Conservation (phyloP, 139 green algal species). For the Mychonastes homosphaera region DNA sequence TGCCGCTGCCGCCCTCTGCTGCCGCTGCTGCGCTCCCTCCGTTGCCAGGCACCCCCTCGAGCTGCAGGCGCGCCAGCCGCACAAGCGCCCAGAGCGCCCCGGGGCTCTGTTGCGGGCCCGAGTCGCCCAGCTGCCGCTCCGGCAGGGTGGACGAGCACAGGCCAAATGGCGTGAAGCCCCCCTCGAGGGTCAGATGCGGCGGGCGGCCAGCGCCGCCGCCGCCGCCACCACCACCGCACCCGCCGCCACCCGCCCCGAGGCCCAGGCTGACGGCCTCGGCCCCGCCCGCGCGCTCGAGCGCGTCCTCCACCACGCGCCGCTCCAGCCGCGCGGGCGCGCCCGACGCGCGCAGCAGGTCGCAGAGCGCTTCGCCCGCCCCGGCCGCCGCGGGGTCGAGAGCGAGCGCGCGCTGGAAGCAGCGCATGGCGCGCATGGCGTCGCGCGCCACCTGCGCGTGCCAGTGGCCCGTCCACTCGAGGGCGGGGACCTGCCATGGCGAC, state of each 20-base stretch:
- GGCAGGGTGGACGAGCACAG: no score
- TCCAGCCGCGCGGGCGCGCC: constrained; percentile 18
- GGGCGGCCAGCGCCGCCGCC: background rate
- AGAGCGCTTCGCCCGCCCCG: constrained; percentile 36
- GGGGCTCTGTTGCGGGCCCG: constrained; percentile 15
- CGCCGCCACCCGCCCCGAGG: constrained; percentile 6
- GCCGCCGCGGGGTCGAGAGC: constrained; percentile 47
- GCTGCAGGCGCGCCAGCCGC: constrained; percentile 16
- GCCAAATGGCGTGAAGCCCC: no score
- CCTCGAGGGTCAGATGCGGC: no score
- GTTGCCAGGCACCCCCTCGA: no score
- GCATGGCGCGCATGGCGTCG: constrained; percentile 33
- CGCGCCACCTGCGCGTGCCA: constrained; percentile 40
- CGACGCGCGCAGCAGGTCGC: constrained; percentile 18
- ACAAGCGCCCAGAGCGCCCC: constrained; percentile 8
- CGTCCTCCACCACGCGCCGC: no score
- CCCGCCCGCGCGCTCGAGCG: no score
- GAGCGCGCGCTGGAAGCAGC: constrained; percentile 60
- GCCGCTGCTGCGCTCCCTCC: no score
- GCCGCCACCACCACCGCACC: background rate
- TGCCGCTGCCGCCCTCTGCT: no score
- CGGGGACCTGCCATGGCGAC: constrained; percentile 47
- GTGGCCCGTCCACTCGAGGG: constrained; percentile 50
- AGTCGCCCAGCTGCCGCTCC: constrained; percentile 25
- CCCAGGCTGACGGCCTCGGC: no score